Base-by-base conservation (phyloP, 495 filamentous ascomycete species). In the Hyaloscypha hepaticicola region DNA sequence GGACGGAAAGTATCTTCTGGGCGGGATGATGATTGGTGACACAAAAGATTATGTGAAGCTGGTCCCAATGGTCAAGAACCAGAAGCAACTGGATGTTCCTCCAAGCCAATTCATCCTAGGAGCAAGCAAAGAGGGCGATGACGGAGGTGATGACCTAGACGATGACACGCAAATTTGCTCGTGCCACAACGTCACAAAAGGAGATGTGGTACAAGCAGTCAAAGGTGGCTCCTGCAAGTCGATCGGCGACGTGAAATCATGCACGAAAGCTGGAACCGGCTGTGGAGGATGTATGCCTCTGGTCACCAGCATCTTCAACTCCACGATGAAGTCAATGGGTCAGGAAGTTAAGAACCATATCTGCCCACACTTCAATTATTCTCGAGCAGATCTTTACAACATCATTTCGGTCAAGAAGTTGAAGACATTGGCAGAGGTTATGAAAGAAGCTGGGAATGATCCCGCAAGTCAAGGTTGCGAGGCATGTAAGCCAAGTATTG, bases 1-100 rank as follows among this genome's bases (percentile, higher is more conserved):
- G 72, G 94, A 98, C 72, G 94, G 94, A 25, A 96, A 96, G 72
- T 95, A 92, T 73, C 79, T 98, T 2, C 85, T 98, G 7, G 94
- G 94, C 21, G 94, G 94, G 3, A 98, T 98, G 93, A 97, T 98
- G 90, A 96, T 98, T 63, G 94, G 94, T 38, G 94, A 98, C 75
- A 96, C 93, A 0, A 88, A 84, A 64, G 94, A 98, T 75, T 98
- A 97, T 73, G 84, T 97, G 76, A 96, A 96, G 71, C 78, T 98
- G 48, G 94, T 96, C 7, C 90, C 92, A n/a, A 88, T 96, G 82
- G 93, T 96, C 31, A 98, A 95, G 77, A 86, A 82, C 63, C 90
- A 93, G 69, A 96, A 96, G 73, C 78, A 82, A 69, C 80, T 98
- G 3, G 90, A 96, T 27, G 80, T 95, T 3, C 89, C 92, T 0